A percentile compares a stretch with the other conserved stretches of the same genome.
Conservation (phyloP, 108 stramenopile species). For the Hondaea fermentalgiana region DNA sequence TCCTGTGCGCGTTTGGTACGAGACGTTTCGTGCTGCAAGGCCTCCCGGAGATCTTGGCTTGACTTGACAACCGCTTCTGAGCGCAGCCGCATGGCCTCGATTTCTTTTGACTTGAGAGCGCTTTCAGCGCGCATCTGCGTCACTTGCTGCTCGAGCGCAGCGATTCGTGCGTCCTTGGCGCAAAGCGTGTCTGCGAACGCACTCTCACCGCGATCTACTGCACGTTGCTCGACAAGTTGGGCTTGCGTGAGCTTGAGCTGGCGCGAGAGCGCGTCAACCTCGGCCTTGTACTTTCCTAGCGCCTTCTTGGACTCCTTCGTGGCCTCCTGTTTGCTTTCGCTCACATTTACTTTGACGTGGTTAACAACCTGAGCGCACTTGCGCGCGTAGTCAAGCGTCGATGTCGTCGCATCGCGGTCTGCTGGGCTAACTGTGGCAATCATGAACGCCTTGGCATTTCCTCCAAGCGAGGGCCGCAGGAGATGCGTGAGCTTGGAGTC, state of each 20-base stretch:
- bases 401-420: background rate
- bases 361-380: background rate
- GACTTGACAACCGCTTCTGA: background rate
- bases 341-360: background rate
- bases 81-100: background rate
- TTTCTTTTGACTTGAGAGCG: background rate
- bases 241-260: background rate
- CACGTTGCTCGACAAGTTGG: background rate
- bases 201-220: background rate
- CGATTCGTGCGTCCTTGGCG: background rate
- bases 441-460: constrained; percentile 61
- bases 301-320: background rate
- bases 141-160: background rate
- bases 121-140: background rate
- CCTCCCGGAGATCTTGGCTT: background rate
- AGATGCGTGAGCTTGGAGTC: constrained; percentile 92
- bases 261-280: background rate
- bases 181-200: background rate
- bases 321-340: background rate
- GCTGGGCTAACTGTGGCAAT: background rate
- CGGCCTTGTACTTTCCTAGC: background rate
- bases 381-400: background rate
- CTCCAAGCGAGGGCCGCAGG: constrained; percentile 83
- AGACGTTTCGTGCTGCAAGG: background rate
- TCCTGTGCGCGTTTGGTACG: background rate